These are phyloP conservation scores for Hypoxylon fuscum DNA, from an alignment of 495 filamentous ascomycete genomes.

Conservation along the genomic window DNA sequence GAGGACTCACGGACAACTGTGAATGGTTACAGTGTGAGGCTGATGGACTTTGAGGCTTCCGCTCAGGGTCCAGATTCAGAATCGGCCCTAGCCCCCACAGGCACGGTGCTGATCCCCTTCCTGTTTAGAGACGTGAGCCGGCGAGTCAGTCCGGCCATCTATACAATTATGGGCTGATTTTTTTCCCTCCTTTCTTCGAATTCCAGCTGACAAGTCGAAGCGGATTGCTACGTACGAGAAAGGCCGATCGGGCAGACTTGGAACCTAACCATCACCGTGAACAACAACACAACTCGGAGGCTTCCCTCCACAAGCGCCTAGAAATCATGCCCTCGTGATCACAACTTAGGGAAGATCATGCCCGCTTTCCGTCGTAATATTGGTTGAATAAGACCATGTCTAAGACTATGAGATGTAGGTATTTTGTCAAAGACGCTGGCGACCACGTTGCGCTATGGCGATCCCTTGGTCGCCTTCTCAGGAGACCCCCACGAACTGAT, in stretches of 20 bases:
- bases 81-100: slow-evolving; percentile 23
- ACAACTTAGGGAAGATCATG: slow-evolving; percentile 25
- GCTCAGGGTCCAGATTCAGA: slow-evolving; percentile 24
- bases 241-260: slow-evolving; percentile 34
- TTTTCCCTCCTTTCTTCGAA: slow-evolving; percentile 6
- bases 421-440: slow-evolving; percentile 13
- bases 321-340: slow-evolving; percentile 26
- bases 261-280: slow-evolving; percentile 18
- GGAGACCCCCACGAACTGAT: slow-evolving; percentile 23
- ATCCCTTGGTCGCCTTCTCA: slow-evolving; percentile 13
- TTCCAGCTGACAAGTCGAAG: slow-evolving; percentile 17
- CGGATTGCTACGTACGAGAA: slow-evolving; percentile 15
- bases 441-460: slow-evolving; percentile 2
- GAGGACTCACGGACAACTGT: background rate
- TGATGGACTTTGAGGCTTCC: slow-evolving; percentile 19
- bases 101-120: slow-evolving; percentile 29
- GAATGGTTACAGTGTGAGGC: slow-evolving; percentile 27
- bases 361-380: slow-evolving; percentile 20
- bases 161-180: slow-evolving; percentile 37
- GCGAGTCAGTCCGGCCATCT: slow-evolving; percentile 18
- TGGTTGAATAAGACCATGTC: slow-evolving; percentile 17
- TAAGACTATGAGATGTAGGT: slow-evolving; percentile 4
- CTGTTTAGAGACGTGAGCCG: slow-evolving; percentile 16
- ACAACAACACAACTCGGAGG: slow-evolving; percentile 12
- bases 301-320: slow-evolving; percentile 15